Percentiles rank a stretch among this genome's conserved stretches.
Evolutionary conservation across 345 rosid species (phyloP).

Genomic region (Gossypium mustelinum): DNA sequence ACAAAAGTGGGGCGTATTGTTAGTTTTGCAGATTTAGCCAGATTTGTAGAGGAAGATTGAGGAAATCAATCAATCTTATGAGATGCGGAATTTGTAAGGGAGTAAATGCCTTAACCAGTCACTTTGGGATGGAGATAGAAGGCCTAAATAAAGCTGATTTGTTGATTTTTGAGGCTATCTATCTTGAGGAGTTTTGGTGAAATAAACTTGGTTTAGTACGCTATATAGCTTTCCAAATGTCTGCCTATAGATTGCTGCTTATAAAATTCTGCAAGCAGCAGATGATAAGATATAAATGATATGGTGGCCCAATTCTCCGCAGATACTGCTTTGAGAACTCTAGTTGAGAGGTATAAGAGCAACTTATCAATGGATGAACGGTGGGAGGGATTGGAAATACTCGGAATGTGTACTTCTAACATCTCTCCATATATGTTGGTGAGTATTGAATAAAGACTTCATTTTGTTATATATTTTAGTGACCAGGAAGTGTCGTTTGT

Average conservation of each 20-base stretch:
- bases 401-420: not conserved
- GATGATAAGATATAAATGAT: slow-evolving; percentile 9
- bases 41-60: slow-evolving; percentile 29
- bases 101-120: slow-evolving; percentile 39
- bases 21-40: slow-evolving; percentile 30
- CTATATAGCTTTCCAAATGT: slow-evolving; percentile 23
- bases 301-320: slow-evolving; percentile 15
- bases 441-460: not conserved
- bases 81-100: slow-evolving; percentile 36
- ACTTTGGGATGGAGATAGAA: slow-evolving; percentile 36
- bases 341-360: not conserved
- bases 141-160: slow-evolving; percentile 26
- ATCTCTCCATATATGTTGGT: not conserved
- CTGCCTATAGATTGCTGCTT: slow-evolving; percentile 22
- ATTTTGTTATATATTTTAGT: not conserved
- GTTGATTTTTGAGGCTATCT: slow-evolving; percentile 26
- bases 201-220: slow-evolving; percentile 30
- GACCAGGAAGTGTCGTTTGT: not conserved
- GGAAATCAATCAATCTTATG: slow-evolving; percentile 26
- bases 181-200: slow-evolving; percentile 28
- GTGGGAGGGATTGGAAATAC: slow-evolving; percentile 9
- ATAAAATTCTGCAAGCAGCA: slow-evolving; percentile 14
- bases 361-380: slow-evolving; percentile 17
- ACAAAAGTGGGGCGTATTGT: not conserved
- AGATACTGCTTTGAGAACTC: slow-evolving; percentile 2